Conservation (phyloP, 345 rosid species). For the Dimocarpus longan region DNA sequence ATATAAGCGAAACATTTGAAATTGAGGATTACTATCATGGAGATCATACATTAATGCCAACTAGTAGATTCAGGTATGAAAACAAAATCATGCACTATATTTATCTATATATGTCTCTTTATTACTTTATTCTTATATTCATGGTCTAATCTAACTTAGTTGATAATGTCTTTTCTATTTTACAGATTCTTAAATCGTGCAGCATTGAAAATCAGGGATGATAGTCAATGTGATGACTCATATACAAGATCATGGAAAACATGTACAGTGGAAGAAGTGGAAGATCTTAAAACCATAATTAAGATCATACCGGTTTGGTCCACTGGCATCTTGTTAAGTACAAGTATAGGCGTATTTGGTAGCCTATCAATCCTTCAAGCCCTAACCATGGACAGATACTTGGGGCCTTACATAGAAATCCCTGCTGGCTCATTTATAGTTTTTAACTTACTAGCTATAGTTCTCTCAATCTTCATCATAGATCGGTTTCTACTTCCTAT, state of each 20-base stretch:
- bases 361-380: conserved; percentile 23
- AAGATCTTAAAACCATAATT: conserved; percentile 20
- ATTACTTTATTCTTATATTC: no score
- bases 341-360: background rate
- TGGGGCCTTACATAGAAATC: conserved; percentile 12
- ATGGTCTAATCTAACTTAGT: no score
- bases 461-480: background rate
- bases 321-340: background rate
- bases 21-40: conserved; percentile 19
- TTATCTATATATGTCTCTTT: no score
- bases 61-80: conserved; percentile 3
- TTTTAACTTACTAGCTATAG: background rate
- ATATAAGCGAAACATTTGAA: background rate
- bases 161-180: no score
- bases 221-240: background rate
- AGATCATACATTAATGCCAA: background rate
- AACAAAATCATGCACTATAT: no score
- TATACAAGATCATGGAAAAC: conserved; percentile 7
- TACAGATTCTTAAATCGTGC: conserved; percentile 15
- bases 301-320: conserved; percentile 22
- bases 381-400: conserved; percentile 21
- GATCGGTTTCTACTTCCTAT: background rate
- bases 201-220: background rate
- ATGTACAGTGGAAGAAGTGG: conserved; percentile 18
- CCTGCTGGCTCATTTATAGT: conserved; percentile 11